phyloP scores from a whole-genome alignment of 1,284 basidiomycete genomes.

The Singerocomus rubriflavus region DNA sequence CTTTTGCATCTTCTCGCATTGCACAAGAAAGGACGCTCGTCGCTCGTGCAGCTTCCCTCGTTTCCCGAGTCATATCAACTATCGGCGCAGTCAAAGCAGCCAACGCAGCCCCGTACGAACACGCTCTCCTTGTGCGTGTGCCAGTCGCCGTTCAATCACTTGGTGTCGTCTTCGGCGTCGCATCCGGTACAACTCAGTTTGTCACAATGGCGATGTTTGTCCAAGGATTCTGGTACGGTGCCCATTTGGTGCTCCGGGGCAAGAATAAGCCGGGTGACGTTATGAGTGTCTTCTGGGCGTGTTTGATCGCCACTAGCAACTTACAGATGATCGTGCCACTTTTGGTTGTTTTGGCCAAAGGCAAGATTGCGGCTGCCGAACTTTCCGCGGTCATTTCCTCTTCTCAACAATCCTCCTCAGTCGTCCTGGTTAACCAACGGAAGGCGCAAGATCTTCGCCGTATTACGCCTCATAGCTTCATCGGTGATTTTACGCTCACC shows the following conservation, averaged over 20 bases:
- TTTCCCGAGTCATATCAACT: slow-evolving; percentile 75
- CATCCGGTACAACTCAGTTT: slow-evolving; percentile 70
- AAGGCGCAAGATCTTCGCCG: slow-evolving; percentile 46
- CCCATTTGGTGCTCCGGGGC: slow-evolving; percentile 77
- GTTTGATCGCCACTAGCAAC: slow-evolving; percentile 83
- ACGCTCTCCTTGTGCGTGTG: slow-evolving; percentile 44
- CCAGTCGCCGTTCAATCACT: slow-evolving; percentile 52
- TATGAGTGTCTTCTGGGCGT: slow-evolving; percentile 97
- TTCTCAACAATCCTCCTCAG: slow-evolving; percentile 19
- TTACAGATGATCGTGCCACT: slow-evolving; percentile 85
- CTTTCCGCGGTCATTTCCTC: slow-evolving; percentile 23
- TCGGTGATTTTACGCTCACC: slow-evolving; percentile 77
- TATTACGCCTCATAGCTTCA: slow-evolving; percentile 56
- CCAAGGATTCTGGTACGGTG: slow-evolving; percentile 95
- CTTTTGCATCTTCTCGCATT: slow-evolving; percentile 65
- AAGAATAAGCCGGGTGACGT: slow-evolving; percentile 72
- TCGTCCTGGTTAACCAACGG: slow-evolving; percentile 10
- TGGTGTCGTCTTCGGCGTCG: slow-evolving; percentile 74
- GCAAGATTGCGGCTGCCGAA: slow-evolving; percentile 51
- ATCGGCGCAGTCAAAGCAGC: slow-evolving; percentile 96
- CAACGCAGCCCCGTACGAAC: slow-evolving; percentile 77
- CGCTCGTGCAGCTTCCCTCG: slow-evolving; percentile 70
- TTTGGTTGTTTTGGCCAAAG: slow-evolving; percentile 77
- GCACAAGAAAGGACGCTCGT: slow-evolving; percentile 65
- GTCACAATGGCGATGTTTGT: slow-evolving; percentile 91